Base-by-base conservation (phyloP, 2,329 filamentous ascomycete genomes). In the Pseudophaeomoniella oleicola region DNA sequence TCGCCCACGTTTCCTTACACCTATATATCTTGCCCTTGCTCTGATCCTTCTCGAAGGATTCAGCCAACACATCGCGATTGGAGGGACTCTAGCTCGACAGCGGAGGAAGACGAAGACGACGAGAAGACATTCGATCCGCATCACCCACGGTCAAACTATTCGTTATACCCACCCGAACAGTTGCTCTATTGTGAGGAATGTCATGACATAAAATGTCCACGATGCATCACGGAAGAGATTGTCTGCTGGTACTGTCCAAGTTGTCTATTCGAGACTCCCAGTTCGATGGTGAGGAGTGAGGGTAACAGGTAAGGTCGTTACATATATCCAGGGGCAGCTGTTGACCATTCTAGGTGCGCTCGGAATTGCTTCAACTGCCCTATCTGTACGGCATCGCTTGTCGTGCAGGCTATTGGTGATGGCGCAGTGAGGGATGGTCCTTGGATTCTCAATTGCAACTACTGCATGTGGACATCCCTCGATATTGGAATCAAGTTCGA, bases 111-210 rank as follows among this genome's bases (percentile, higher is more conserved):
- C 17, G 77, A 84, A 35, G 77, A 82, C 40, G 80, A 85, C 45
- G 82, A 84, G 40, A 69, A 71, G 42, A 80, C 83, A 3, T 94
- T 98, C 57, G 82, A 98, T 54, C 86, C 90, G 2, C 77, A 81
- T 48, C 78, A 79, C 42, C 74, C 82, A 12, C 78, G 87, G 27
- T 82, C 90, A 40, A 90, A 86, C 56, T 96, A 85, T 66, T 87
- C 85, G 46, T 68, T 98, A 19, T 94, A 88, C 53, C 88, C 90
- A 1, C 76, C 94, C 32, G 88, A 96, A 52, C 79, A 94, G 54
- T 72, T 98, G 16, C 71, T 96, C 30, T 98, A 93, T 64, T 98
- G 90, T 64, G 88, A 94, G 54, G 90, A 96, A 56, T 98, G 90
- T 57, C 85, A 93, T 55, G 81, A 94, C 58, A 93, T 96, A 43